Percentiles rank a stretch among this genome's conserved stretches.
These are phyloP conservation scores for Gymnopilus junonius DNA, from an alignment of 768 basidiomycete species.

Conservation along the genomic window DNA sequence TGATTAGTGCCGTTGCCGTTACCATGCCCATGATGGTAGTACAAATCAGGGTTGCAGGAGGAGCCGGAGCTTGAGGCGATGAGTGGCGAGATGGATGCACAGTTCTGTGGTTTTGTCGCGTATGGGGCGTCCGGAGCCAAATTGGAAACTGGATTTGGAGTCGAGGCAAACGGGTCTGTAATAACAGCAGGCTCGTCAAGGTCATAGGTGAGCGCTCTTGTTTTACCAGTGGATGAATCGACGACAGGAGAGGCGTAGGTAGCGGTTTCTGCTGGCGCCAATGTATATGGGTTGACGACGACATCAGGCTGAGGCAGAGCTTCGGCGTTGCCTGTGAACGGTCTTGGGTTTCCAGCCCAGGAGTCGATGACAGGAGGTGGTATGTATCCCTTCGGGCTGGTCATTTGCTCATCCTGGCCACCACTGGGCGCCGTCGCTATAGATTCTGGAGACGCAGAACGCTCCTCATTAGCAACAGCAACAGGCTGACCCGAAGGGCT, in stretches of 20 bases:
- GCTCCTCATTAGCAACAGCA: constrained; percentile 13
- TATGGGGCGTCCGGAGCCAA: background rate
- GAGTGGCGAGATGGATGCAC: constrained; percentile 19
- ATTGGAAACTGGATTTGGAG: background rate
- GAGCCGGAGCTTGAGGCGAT: constrained; percentile 18
- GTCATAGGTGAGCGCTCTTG: background rate
- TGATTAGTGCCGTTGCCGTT: too few species aligned
- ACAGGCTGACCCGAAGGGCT: constrained; percentile 43
- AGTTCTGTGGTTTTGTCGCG: constrained; percentile 8
- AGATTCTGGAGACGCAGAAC: constrained; percentile 1
- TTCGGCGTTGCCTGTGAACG: constrained; percentile 57
- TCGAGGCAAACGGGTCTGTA: background rate
- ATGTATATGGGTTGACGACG: constrained; percentile 16
- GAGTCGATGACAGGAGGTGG: constrained; percentile 46
- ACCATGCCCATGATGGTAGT: background rate
- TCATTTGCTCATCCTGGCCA: constrained; percentile 13
- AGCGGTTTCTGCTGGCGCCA: background rate
- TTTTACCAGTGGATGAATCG: background rate
- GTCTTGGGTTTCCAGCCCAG: constrained; percentile 46
- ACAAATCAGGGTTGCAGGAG: constrained; percentile 18
- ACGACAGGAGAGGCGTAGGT: background rate
- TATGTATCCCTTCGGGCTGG: constrained; percentile 35
- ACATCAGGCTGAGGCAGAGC: constrained; percentile 38
- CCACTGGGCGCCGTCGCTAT: constrained; percentile 3
- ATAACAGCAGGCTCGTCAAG: background rate